A percentile compares a stretch with the other conserved stretches of the same genome.
phyloP scores from a whole-genome alignment of 2,329 filamentous ascomycete species.

The Tolypocladium nubicola region DNA sequence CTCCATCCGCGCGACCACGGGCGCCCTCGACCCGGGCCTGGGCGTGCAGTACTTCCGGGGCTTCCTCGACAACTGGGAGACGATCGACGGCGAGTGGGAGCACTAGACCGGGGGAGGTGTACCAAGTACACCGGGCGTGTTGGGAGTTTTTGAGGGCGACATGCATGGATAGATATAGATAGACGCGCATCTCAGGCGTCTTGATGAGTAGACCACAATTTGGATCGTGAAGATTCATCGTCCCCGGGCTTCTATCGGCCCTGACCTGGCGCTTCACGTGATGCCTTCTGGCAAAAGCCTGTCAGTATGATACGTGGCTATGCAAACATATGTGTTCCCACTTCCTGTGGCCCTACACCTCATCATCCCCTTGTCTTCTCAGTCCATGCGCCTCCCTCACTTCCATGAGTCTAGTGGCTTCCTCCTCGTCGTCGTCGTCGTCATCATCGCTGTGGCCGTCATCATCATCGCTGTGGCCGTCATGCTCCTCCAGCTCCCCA shows the following conservation, averaged over 20 bases:
- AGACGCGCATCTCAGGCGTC: background rate
- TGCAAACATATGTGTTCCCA: background rate
- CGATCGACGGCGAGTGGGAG: constrained; percentile 71
- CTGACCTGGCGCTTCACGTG: background rate
- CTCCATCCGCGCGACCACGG: constrained; percentile 79
- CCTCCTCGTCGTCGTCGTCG: constrained; percentile 15
- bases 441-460: constrained; percentile 26
- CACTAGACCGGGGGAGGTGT: background rate
- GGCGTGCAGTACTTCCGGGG: constrained; percentile 83
- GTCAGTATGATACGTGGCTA: background rate
- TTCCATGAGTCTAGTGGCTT: constrained; percentile 7
- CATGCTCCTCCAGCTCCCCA: constrained; percentile 12
- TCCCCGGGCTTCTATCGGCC: background rate
- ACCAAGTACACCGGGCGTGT: background rate
- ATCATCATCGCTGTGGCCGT: constrained; percentile 24
- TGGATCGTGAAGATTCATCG: background rate
- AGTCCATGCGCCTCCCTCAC: constrained; percentile 1
- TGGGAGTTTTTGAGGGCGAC: background rate
- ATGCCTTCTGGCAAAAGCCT: background rate
- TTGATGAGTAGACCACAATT: background rate
- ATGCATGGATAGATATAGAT: background rate
- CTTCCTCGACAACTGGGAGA: constrained; percentile 79
- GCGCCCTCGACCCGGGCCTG: constrained; percentile 73
- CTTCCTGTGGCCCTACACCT: constrained; percentile 5
- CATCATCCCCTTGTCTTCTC: constrained; percentile 8